Evolutionary conservation across 2,329 filamentous ascomycete species (phyloP), one percentile per base, ranked within the genome.

Genomic region (Leptographium galeiforme): DNA sequence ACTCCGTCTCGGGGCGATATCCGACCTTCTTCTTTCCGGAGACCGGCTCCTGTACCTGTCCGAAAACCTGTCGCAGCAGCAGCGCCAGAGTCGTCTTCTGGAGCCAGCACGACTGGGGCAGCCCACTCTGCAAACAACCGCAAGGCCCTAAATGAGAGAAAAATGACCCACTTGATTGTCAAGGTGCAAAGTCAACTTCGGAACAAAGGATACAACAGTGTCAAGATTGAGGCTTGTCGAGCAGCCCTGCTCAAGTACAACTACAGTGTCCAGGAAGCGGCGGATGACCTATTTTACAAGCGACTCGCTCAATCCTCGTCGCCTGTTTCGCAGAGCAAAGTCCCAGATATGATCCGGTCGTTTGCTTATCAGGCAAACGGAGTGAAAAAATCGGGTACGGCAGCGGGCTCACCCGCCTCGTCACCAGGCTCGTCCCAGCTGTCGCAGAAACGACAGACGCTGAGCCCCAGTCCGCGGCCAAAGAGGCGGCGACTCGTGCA

Each of bases 1-100:
- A 73, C 72, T 5, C 77, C 78, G 2, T 72, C 73, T 2, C 77
- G 82, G 49, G 75, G 76, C 44, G 81, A 81, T 41, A 84, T 81
- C 19, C 79, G 75, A 14, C 84, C 82, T 0, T 83, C 85, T 34
- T 69, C 68, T 16, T 78, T 78, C 60, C 69, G 67, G 57, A 63
- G 67, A 66, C 66, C 58, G 56, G 64, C 25, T 14, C 12, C 44
- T 11, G 13, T 13, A 32, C 18, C 19, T 12, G 19, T 30, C 8
- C 7, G 11, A 30, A 18, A 16, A 16, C 5, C 6, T 18, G n/a
- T 16, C 7, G 8, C 49, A 44, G 30, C 16, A 10, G 14, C 25
- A 18, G 30, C 38, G 10, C 38, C 41, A 19, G 18, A 25, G 41
- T 2, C 14, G 48, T 14, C 48, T 7, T 18, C 48, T n/a, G 14